Evolutionary conservation across 208 protist genomes (phyloP).

Genomic region (Trypanosoma cruzi): DNA sequence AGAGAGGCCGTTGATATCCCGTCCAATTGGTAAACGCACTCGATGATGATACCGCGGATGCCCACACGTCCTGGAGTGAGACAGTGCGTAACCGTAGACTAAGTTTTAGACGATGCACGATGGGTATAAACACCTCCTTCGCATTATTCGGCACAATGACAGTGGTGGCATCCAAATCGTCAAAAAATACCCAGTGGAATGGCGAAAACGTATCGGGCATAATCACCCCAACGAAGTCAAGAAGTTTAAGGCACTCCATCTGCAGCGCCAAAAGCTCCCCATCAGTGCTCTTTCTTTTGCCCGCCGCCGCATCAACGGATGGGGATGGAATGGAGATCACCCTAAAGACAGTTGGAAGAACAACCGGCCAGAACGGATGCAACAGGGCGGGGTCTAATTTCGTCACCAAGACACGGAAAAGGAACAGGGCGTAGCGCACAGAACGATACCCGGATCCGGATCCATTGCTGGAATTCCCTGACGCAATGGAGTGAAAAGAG

Average conservation of each 20-base stretch:
- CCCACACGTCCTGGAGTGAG: not conserved
- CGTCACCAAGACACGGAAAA: constrained; percentile 66
- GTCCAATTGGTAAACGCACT: not conserved
- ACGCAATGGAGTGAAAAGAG: constrained; percentile 21
- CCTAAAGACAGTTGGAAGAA: constrained; percentile 43
- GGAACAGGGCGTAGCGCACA: constrained; percentile 41
- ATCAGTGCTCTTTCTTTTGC: not conserved
- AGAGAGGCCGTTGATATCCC: constrained; percentile 38
- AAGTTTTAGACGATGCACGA: not conserved
- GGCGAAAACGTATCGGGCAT: constrained; percentile 32
- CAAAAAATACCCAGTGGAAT: constrained; percentile 44
- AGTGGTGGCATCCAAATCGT: constrained; percentile 20
- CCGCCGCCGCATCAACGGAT: not conserved
- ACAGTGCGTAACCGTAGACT: not conserved
- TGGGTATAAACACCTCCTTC: constrained; percentile 6
- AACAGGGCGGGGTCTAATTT: constrained; percentile 35
- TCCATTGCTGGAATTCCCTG: not conserved
- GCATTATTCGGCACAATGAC: not conserved
- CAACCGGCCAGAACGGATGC: constrained; percentile 50
- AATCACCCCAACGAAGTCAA: constrained; percentile 51
- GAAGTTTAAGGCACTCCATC: constrained; percentile 63
- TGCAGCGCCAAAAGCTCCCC: constrained; percentile 43
- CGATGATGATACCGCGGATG: not conserved
- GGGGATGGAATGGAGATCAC: constrained; percentile 9
- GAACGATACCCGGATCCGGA: not conserved